These are phyloP conservation scores for Clavispora asparagi DNA, from an alignment of 805 yeast genomes.

Conservation along the genomic window DNA sequence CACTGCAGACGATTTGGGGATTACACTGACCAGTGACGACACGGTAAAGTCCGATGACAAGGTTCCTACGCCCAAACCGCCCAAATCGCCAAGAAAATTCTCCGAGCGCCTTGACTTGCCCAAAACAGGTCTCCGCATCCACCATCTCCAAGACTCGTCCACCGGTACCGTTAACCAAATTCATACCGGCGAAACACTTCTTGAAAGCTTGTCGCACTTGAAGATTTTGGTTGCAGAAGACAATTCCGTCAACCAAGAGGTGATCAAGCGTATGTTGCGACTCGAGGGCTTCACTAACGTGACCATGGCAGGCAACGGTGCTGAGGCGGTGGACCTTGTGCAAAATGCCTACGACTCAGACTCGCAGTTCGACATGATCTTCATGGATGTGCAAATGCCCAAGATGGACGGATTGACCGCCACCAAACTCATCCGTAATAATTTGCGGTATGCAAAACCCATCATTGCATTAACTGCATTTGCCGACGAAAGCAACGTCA, in stretches of 20 bases:
- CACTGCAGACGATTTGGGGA: neutral
- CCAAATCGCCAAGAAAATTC: neutral
- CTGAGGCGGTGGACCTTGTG: slow-evolving; percentile 74
- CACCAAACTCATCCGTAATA: slow-evolving; percentile 64
- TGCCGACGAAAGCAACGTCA: slow-evolving; percentile 87
- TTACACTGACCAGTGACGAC: neutral
- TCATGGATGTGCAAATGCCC: slow-evolving; percentile 99
- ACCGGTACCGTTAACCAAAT: slow-evolving; percentile 13
- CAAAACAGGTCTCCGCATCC: slow-evolving; percentile 3
- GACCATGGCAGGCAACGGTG: slow-evolving; percentile 83
- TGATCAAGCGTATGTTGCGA: slow-evolving; percentile 79
- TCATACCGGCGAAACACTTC: slow-evolving; percentile 11
- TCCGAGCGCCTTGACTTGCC: slow-evolving; percentile 11
- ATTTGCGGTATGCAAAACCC: slow-evolving; percentile 59
- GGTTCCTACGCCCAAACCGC: neutral
- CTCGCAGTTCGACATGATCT: slow-evolving; percentile 61
- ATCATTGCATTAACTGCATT: slow-evolving; percentile 94
- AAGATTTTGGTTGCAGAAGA: slow-evolving; percentile 88
- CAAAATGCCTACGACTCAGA: slow-evolving; percentile 39
- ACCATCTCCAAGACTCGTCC: slow-evolving; percentile 3
- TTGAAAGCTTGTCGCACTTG: slow-evolving; percentile 27
- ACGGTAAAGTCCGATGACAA: neutral
- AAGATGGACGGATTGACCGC: slow-evolving; percentile 85
- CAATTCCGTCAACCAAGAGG: slow-evolving; percentile 90
- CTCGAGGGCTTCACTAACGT: slow-evolving; percentile 75